Evolutionary conservation across 495 filamentous ascomycete species (phyloP), one percentile per base, ranked within the genome.

Genomic region (Aspergillus asperescens): DNA sequence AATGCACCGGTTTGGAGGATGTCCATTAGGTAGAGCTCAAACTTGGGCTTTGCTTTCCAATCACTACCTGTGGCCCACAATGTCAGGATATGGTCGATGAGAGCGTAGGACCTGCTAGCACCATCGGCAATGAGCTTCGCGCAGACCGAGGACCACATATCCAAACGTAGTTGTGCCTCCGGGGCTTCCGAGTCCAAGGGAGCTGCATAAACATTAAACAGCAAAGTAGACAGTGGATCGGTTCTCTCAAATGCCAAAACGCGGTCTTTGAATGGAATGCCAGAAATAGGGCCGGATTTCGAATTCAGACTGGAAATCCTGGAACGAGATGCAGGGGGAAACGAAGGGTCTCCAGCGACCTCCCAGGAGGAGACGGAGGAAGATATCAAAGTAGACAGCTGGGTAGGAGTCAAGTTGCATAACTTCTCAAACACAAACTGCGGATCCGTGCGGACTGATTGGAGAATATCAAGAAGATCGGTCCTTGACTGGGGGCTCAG

Each of bases 21-120:
- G 62, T 89, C 84, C 88, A 94, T 92, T 5, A 98, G 80, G 62
- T 90, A 96, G 61, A 88, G 84, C 72, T 96, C 91, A 75, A 98
- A 84, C 58, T 88, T 90, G 56, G 83, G 81, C 55, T 84, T 88
- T 49, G 88, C 87, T 51, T 87, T 85, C 93, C 93, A 97, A 62
- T 89, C 85, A 62, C 87, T 82, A 74, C 89, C 86, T 29, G 82
- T 79, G 47, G 90, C 81, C 86, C 89, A 97, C 48, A 86, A 81
- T 68, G 92, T 89, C 29, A 97, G 79, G 10, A 77, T 67, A 29
- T 74, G 66, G 48, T 65, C 65, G 31, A 77, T 58, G 4, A 77
- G 64, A 40, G 66, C 64, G 45, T 67, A 65, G 35, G 71, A 75
- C 59, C 61, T 69, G 60, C 55, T 72, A 60, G 71, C 71, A 40